Base-by-base conservation (phyloP, 345 rosid species). In the Ceriops decandra region DNA sequence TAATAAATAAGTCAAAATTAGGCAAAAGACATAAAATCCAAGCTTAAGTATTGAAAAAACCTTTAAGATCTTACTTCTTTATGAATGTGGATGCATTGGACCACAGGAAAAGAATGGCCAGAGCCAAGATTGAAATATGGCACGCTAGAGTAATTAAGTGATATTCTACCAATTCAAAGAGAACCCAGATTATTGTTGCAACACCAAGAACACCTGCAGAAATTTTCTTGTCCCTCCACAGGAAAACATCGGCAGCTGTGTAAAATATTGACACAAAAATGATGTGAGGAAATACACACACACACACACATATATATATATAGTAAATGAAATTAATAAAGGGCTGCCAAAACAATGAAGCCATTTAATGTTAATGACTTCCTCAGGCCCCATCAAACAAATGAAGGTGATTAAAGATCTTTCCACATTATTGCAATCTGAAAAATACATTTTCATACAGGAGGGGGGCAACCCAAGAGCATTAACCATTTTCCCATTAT, bases 171-270 rank as follows among this genome's bases (percentile, higher is more conserved):
- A 76, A 67, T 63, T 71, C 80, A 57, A 76, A 71, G 33, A 76
- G 66, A 66, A 68, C 33, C 80, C 80, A 76, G 38, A 71, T 64
- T 7, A 36, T 30, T 5, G 76, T 76, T 54, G 75, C 80, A 32
- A 52, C 61, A 20, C 76, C 72, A 35, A 76, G 60, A 54, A 76
- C 72, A 8, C n/a, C 53, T 5, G 60, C 76, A 33, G 80, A 76
- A 16, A 62, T 57, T 35, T 76, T 71, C 72, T 62, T 76, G 76
- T 71, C 57, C 72, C 80, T 76, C 80, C 80, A 76, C 5, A 76
- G 61, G n/a, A 76, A 64, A 62, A 76, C 64, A 57, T 76, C 76
- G 58, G 80, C 76, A 67, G 72, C 79, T 76, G 69, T 30, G 62
- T 5, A 17, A n/a, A 38, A 65, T 13, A 19, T 60, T 11, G 10